Evolutionary conservation across 2,329 filamentous ascomycete species (phyloP).

Genomic region (Colletotrichum godetiae): DNA sequence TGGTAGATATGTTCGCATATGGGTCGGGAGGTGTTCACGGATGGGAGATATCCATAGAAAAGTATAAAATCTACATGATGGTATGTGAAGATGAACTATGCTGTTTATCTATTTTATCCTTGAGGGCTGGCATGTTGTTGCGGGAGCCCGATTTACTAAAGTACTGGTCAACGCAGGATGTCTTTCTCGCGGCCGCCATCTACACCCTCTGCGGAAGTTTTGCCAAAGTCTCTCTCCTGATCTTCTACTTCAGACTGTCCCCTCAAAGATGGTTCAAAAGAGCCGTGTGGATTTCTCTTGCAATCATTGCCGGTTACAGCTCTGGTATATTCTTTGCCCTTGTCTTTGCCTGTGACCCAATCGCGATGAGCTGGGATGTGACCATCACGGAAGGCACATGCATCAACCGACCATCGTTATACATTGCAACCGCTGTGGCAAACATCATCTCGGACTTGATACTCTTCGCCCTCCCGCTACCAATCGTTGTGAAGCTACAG

Average conservation of each 20-base stretch:
- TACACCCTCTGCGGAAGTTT: constrained; percentile 48
- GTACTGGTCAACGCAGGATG: constrained; percentile 33
- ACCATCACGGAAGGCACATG: constrained; percentile 49
- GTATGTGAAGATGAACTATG: constrained; percentile 26
- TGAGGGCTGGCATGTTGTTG: neutral
- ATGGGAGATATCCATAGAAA: constrained; percentile 45
- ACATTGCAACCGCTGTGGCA: constrained; percentile 58
- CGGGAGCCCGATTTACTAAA: constrained; percentile 3
- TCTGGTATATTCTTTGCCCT: constrained; percentile 48
- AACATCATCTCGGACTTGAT: constrained; percentile 61
- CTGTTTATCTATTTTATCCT: neutral
- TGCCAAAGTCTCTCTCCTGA: constrained; percentile 51
- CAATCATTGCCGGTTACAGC: constrained; percentile 45
- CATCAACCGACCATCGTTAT: constrained; percentile 57
- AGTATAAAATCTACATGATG: constrained; percentile 41
- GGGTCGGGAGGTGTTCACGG: constrained; percentile 43
- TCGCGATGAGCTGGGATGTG: constrained; percentile 46
- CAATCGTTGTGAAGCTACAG: constrained; percentile 56
- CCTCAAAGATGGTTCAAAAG: constrained; percentile 48
- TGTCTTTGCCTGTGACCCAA: constrained; percentile 50
- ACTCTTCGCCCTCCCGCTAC: constrained; percentile 58
- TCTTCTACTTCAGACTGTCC: constrained; percentile 51
- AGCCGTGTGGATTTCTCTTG: constrained; percentile 43
- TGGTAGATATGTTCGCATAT: constrained; percentile 42
- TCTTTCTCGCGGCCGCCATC: constrained; percentile 43